Percentiles rank a stretch among this genome's conserved stretches.
These are phyloP conservation scores for Crithidia sp. DNA, from an alignment of 208 protist genomes.

Conservation along the genomic window DNA sequence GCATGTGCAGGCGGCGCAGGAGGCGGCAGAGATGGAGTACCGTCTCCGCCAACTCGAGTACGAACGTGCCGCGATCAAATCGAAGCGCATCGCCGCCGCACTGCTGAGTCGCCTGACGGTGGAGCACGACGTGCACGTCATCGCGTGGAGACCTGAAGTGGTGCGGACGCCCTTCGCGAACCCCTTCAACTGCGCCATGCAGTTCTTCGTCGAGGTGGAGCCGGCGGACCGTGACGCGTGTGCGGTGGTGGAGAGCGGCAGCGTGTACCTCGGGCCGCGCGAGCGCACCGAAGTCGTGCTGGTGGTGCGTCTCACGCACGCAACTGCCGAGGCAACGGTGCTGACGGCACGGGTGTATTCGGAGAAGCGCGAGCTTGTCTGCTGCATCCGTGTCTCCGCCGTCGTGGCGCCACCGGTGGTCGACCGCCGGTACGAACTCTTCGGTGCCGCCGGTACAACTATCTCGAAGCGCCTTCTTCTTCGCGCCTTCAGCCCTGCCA, in stretches of 20 bases:
- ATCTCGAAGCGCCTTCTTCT: constrained; percentile 71
- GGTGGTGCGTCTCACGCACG: constrained; percentile 42
- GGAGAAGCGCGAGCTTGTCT: constrained; percentile 67
- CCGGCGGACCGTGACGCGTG: constrained; percentile 38
- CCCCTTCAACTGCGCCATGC: constrained; percentile 57
- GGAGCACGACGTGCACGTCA: constrained; percentile 57
- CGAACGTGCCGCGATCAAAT: constrained; percentile 77
- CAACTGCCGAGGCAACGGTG: constrained; percentile 4
- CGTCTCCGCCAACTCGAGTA: constrained; percentile 80
- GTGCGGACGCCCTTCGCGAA: constrained; percentile 71
- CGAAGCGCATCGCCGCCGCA: constrained; percentile 68
- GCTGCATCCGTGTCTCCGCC: constrained; percentile 60
- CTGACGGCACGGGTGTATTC: constrained; percentile 71
- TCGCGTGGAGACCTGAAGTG: constrained; percentile 68
- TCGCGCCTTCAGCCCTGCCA: constrained; percentile 62
- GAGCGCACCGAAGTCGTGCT: constrained; percentile 65
- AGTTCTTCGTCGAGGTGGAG: constrained; percentile 77
- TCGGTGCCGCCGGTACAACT: constrained; percentile 61
- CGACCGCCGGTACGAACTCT: constrained; percentile 88
- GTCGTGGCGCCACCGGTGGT: constrained; percentile 70
- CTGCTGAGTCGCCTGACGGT: constrained; percentile 78
- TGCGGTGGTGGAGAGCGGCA: constrained; percentile 38
- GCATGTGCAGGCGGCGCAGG: constrained; percentile 45
- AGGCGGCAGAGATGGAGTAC: constrained; percentile 71
- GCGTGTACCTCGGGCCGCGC: constrained; percentile 69